These are phyloP conservation scores for Alternaria gaisen DNA, from an alignment of 2,329 filamentous ascomycete species.

Conservation along the genomic window DNA sequence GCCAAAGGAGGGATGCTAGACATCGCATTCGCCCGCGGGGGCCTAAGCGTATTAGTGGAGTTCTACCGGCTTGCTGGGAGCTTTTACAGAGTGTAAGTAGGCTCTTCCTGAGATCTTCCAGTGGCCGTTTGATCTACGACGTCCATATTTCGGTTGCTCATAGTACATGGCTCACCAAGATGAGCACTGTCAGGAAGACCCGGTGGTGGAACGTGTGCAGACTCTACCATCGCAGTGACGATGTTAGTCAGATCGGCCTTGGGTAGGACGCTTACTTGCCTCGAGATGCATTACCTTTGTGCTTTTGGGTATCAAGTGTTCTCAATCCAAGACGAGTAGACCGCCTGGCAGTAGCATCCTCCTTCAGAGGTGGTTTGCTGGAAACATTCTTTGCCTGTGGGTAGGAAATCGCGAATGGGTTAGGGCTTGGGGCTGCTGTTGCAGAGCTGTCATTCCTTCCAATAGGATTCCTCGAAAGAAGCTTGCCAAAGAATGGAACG, in stretches of 20 bases:
- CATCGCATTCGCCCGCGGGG: not conserved
- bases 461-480: not conserved
- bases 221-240: not conserved
- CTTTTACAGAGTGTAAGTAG: not conserved
- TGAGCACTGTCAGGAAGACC: not conserved
- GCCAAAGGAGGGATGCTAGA: not conserved
- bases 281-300: not conserved
- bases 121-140: not conserved
- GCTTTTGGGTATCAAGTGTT: not conserved
- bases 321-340: not conserved
- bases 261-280: not conserved
- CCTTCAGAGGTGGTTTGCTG: not conserved
- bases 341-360: not conserved
- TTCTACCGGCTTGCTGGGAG: not conserved
- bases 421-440: not conserved
- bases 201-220: not conserved
- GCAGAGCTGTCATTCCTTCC: not conserved
- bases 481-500: not conserved
- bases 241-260: not conserved
- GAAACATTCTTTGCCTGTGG: not conserved
- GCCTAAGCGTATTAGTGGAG: constrained; percentile 4
- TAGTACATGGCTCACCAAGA: not conserved
- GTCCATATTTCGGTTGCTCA: not conserved
- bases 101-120: not conserved
- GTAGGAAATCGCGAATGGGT: constrained; percentile 8